These are phyloP conservation scores for Cucumis hystrix DNA, from an alignment of 306 rosid genomes.

Conservation along the genomic window DNA sequence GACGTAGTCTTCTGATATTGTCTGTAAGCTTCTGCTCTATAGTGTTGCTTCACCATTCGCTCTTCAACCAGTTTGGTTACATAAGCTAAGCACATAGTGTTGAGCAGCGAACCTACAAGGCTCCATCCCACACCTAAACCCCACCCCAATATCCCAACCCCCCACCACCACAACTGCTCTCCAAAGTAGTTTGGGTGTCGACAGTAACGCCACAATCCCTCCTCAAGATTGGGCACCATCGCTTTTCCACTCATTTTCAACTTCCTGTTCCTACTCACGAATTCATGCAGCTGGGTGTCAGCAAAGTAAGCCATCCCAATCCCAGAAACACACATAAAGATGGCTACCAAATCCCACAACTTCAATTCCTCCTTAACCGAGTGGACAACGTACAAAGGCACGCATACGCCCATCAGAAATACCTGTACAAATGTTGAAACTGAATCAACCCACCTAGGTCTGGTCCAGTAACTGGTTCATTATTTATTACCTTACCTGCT, in stretches of 20 bases:
- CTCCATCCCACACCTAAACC: constrained; percentile 62
- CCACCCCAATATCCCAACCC: constrained; percentile 59
- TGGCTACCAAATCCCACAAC: constrained; percentile 53
- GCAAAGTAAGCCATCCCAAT: constrained; percentile 64
- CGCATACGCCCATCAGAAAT: constrained; percentile 51
- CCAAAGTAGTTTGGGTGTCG: constrained; percentile 89
- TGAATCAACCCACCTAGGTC: background rate
- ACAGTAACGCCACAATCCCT: constrained; percentile 66
- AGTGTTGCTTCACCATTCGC: constrained; percentile 56
- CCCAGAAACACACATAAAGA: constrained; percentile 35
- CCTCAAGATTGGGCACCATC: constrained; percentile 33
- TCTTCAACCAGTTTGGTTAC: constrained; percentile 83
- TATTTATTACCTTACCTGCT: constrained; percentile 38
- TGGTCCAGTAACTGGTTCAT: background rate
- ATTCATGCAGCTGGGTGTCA: constrained; percentile 68
- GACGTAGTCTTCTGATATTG: constrained; percentile 82
- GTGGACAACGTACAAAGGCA: constrained; percentile 68
- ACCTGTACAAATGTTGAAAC: constrained; percentile 30
- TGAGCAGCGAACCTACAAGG: constrained; percentile 47
- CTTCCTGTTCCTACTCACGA: constrained; percentile 43
- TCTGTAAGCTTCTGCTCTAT: constrained; percentile 60
- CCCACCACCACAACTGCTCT: constrained; percentile 99
- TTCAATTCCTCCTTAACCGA: constrained; percentile 39
- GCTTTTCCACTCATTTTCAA: constrained; percentile 48
- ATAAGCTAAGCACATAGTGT: constrained; percentile 66